phyloP scores from a whole-genome alignment of 768 basidiomycete species.

The Boletellus sp. region DNA sequence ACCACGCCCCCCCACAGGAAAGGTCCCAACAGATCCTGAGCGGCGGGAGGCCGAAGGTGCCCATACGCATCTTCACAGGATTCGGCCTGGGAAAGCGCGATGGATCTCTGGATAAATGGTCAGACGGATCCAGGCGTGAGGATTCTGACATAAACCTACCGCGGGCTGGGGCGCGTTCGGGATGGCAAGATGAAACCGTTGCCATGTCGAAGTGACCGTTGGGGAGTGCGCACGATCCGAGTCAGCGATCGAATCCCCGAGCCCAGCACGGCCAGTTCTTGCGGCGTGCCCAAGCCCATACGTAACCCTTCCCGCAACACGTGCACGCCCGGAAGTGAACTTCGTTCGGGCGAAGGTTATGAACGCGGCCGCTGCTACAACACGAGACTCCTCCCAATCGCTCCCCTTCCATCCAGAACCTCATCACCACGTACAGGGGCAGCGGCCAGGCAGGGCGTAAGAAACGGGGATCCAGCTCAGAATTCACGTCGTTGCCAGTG shows the following conservation, averaged over 20 bases:
- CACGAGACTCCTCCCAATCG: constrained; percentile 15
- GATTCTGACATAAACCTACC: constrained; percentile 24
- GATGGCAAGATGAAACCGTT: constrained; percentile 16
- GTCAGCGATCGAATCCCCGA: constrained; percentile 27
- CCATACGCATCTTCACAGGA: constrained; percentile 26
- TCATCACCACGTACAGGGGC: not conserved
- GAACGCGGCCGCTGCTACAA: constrained; percentile 8
- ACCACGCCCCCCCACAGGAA: constrained; percentile 23
- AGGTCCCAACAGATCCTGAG: constrained; percentile 9
- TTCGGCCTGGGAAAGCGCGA: constrained; percentile 22
- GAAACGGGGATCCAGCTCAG: constrained; percentile 24
- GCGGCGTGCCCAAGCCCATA: constrained; percentile 22
- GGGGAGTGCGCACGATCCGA: constrained; percentile 15
- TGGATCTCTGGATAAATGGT: constrained; percentile 14
- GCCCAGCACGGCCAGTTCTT: constrained; percentile 21
- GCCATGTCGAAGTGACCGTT: constrained; percentile 20
- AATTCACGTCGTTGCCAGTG: constrained; percentile 21
- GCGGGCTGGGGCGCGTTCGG: constrained; percentile 10
- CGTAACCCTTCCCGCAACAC: constrained; percentile 26
- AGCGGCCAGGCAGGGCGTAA: constrained; percentile 2
- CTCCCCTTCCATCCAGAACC: constrained; percentile 11
- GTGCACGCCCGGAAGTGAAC: constrained; percentile 26
- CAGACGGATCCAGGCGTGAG: constrained; percentile 13
- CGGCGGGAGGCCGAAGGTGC: constrained; percentile 17
- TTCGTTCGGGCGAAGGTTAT: constrained; percentile 13